Conservation (phyloP, 2,329 filamentous ascomycete species). For the Cytospora schulzeri region DNA sequence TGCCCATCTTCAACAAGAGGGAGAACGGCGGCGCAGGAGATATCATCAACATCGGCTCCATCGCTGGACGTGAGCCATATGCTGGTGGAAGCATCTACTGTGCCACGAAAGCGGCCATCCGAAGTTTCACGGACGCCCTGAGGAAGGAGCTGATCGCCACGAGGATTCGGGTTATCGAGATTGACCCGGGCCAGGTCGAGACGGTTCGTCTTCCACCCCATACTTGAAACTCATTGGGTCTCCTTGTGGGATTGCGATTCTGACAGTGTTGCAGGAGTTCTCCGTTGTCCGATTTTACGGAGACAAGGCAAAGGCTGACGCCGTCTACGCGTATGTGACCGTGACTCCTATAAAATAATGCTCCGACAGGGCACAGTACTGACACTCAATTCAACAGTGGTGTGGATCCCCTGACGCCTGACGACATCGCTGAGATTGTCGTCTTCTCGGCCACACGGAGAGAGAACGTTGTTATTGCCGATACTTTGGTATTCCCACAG, state of each 20-base stretch:
- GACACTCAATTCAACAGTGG: slow-evolving; percentile 49
- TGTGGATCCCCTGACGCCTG: slow-evolving; percentile 80
- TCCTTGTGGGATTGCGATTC: background rate
- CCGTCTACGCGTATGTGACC: slow-evolving; percentile 77
- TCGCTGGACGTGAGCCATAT: slow-evolving; percentile 88
- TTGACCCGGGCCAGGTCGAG: slow-evolving; percentile 92
- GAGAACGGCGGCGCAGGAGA: slow-evolving; percentile 79
- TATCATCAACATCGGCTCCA: slow-evolving; percentile 92
- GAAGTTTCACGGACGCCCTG: slow-evolving; percentile 80
- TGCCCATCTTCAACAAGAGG: slow-evolving; percentile 79
- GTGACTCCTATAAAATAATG: background rate
- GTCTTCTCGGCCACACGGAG: slow-evolving; percentile 82
- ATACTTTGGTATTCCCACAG: slow-evolving; percentile 83
- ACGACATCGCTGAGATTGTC: slow-evolving; percentile 88
- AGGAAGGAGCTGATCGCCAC: slow-evolving; percentile 81
- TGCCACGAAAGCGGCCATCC: slow-evolving; percentile 86
- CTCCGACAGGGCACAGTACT: background rate
- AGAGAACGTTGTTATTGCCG: slow-evolving; percentile 89
- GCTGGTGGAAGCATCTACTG: slow-evolving; percentile 89
- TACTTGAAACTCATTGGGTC: background rate
- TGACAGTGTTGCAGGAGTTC: slow-evolving; percentile 64
- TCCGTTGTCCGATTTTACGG: slow-evolving; percentile 86
- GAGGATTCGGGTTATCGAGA: slow-evolving; percentile 79
- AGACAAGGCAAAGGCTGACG: slow-evolving; percentile 86
- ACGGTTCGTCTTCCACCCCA: slow-evolving; percentile 57